Base-by-base conservation (phyloP, 2,329 filamentous ascomycete species). In the Diaporthe citri region DNA sequence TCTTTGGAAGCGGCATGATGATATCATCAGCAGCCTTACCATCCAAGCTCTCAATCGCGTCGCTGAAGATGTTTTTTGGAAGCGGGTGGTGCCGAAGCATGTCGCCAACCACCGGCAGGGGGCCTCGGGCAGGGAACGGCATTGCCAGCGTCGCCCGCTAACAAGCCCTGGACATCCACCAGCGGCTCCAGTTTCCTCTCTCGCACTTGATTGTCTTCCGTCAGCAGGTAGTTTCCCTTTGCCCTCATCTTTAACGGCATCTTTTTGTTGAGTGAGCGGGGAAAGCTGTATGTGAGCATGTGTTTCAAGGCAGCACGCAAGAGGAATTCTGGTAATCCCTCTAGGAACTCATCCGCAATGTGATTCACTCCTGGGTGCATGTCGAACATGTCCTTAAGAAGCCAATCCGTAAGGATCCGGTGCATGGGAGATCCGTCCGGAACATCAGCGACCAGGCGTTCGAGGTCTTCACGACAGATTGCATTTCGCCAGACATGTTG, bases 391-490 rank as follows among this genome's bases (percentile, higher is more conserved):
- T 70, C 66, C 8, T 56, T 3, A 8, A 43, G n/a, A 0, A 56
- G 41, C 66, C 66, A 56, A 6, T 22, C 41, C n/a, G 34, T 5
- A 9, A 74, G 34, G 4, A 74, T 25, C 4, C 8, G n/a, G 34
- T 70, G 57, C 67, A 74, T 66, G n/a, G 39, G n/a, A 25, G 73
- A 57, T 20, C 15, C 48, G 3, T 36, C n/a, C 15, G 57, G 43
- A 17, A 62, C 9, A 17, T 52, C 15, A 34, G 4, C n/a, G 12
- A 43, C 22, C 15, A 71, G 13, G 2, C 43, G 5, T 12, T 46
- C n/a, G 8, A 74, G 34, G 6, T 31, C 52, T 17, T 28, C 17
- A 8, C 17, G 20, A 10, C 10, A 5, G n/a, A 57, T 20, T 25
- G 22, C 48, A 31, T 22, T 1, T 57, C 4, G 9, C 43, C 39